phyloP scores from a whole-genome alignment of 2,329 filamentous ascomycete genomes.

The Aspergillus sp. region DNA sequence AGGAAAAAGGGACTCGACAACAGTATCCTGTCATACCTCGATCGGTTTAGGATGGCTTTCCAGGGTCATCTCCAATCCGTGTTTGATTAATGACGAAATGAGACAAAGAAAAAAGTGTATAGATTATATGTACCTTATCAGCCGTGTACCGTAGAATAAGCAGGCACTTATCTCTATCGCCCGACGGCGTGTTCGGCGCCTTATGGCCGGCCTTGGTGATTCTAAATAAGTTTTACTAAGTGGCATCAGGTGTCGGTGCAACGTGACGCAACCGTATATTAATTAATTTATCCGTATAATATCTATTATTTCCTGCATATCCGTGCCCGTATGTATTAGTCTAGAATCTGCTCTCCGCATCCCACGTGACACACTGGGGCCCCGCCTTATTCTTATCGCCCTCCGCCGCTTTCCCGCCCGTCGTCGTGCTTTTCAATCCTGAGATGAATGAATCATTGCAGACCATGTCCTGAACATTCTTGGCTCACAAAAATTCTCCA shows the following conservation, averaged over 20 bases:
- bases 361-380: neutral
- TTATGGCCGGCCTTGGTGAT: neutral
- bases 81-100: neutral
- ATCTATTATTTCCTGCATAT: neutral
- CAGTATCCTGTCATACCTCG: slow-evolving; percentile 34
- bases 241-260: neutral
- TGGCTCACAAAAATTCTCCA: neutral
- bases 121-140: neutral
- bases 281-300: neutral
- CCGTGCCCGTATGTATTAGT: neutral
- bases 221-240: neutral
- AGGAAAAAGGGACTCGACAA: slow-evolving; percentile 47
- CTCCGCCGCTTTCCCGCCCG: neutral
- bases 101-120: neutral
- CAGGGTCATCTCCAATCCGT: slow-evolving; percentile 14
- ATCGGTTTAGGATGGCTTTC: slow-evolving; percentile 27
- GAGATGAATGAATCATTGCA: neutral
- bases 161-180: neutral
- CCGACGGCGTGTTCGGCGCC: neutral
- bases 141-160: neutral
- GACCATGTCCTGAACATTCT: slow-evolving; percentile 9
- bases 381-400: slow-evolving; percentile 7
- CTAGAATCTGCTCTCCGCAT: slow-evolving; percentile 14
- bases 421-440: neutral
- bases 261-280: neutral